Evolutionary conservation across 2,329 filamentous ascomycete genomes (phyloP).

Genomic region (Microdochium paspali): DNA sequence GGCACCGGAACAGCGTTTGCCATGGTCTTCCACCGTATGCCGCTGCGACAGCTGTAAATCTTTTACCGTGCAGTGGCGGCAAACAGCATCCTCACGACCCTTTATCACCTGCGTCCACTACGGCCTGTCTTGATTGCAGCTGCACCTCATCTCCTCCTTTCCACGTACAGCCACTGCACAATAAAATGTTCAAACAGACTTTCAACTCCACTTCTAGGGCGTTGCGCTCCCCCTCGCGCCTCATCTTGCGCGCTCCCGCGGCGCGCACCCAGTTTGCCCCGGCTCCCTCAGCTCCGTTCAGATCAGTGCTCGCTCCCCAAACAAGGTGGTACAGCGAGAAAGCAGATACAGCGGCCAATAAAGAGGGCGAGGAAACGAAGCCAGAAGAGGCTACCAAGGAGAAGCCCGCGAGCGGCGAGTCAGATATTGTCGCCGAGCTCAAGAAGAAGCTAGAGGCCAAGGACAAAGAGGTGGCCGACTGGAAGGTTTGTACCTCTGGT

Average conservation of each 20-base stretch:
- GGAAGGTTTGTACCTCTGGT: slow-evolving; percentile 60
- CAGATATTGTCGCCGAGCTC: slow-evolving; percentile 37
- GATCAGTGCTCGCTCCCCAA: slow-evolving; percentile 11
- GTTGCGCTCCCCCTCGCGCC: slow-evolving; percentile 5
- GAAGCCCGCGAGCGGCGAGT: slow-evolving; percentile 22
- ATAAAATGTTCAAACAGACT: slow-evolving; percentile 19
- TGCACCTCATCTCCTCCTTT: not conserved
- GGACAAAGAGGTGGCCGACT: slow-evolving; percentile 64
- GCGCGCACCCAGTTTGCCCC: slow-evolving; percentile 36
- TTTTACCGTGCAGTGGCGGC: not conserved
- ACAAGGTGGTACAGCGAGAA: slow-evolving; percentile 26
- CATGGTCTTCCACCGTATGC: not conserved
- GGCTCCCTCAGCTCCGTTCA: slow-evolving; percentile 21
- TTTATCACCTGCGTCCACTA: not conserved
- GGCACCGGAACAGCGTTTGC: not conserved
- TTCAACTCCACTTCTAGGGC: slow-evolving; percentile 18
- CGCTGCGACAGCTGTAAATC: not conserved
- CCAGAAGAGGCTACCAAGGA: slow-evolving; percentile 20
- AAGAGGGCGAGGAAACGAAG: slow-evolving; percentile 31
- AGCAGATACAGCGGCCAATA: slow-evolving; percentile 27
- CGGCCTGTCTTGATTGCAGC: not conserved
- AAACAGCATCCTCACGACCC: not conserved
- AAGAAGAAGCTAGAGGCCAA: slow-evolving; percentile 64
- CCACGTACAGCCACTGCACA: not conserved
- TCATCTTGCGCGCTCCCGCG: slow-evolving; percentile 35